Evolutionary conservation across 2,329 filamentous ascomycete species (phyloP).

Genomic region (Cladophialophora immunda): DNA sequence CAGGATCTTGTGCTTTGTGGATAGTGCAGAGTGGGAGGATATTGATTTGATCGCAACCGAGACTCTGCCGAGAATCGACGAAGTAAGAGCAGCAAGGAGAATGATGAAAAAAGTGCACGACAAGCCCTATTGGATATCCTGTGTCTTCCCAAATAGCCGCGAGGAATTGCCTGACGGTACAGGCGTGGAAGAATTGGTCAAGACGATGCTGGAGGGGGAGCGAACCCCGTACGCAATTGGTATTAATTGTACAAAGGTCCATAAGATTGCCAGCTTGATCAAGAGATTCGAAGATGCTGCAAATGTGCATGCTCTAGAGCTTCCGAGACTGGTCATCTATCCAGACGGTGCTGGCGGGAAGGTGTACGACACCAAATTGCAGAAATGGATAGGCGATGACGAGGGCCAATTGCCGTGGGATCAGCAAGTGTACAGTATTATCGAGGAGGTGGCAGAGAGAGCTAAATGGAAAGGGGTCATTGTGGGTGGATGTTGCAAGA

Average conservation of each 20-base stretch:
- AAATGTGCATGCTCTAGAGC: conserved; percentile 47
- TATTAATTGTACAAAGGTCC: conserved; percentile 68
- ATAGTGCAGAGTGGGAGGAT: conserved; percentile 50
- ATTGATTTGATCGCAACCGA: conserved; percentile 69
- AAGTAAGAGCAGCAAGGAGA: conserved; percentile 66
- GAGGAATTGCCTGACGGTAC: conserved; percentile 67
- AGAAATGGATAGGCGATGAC: conserved; percentile 63
- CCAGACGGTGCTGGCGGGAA: conserved; percentile 75
- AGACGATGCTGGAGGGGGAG: conserved; percentile 46
- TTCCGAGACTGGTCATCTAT: conserved; percentile 68
- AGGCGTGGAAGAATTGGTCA: conserved; percentile 54
- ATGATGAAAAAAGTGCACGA: conserved; percentile 49
- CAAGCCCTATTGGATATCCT: conserved; percentile 67
- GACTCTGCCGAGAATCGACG: conserved; percentile 70
- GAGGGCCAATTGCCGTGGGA: conserved; percentile 43
- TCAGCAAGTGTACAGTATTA: conserved; percentile 44
- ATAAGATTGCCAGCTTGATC: conserved; percentile 45
- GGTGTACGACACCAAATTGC: conserved; percentile 70
- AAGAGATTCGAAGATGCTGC: conserved; percentile 47
- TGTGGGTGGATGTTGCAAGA: conserved; percentile 59
- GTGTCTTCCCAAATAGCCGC: conserved; percentile 67
- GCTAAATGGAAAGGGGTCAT: conserved; percentile 43
- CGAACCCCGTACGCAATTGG: conserved; percentile 68
- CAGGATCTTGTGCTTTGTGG: conserved; percentile 62
- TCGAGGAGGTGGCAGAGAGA: conserved; percentile 36